Base-by-base conservation (phyloP, 345 rosid species). In the Citrus reticulata region DNA sequence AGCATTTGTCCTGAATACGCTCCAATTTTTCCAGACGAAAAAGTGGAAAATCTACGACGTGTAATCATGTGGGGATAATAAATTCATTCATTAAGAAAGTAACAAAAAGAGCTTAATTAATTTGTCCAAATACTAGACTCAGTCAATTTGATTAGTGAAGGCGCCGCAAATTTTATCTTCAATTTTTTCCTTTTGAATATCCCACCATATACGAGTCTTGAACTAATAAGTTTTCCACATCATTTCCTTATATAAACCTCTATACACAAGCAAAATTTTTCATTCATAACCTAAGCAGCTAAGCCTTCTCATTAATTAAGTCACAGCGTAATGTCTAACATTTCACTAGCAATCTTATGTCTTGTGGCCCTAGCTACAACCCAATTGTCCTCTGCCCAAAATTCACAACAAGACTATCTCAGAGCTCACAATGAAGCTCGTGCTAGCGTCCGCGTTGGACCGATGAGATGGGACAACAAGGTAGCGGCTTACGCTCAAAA, bases 381-480 rank as follows among this genome's bases (percentile, higher is more conserved):
- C 17, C 25, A 24, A 5, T 19, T 29, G 22, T 70, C 65, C 65
- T 22, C 7, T 32, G 65, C 89, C 32, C 89, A 86, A 51, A 81
- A 86, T 37, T 72, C 86, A 25, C 83, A 72, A 0, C 80, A 81
- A 63, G 89, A 84, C 80, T 88, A 81, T 70, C 75, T 91, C 32
- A 37, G 79, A 32, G 88, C 90, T 1, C 91, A 91, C 86, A 91
- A 89, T 35, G 75, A 57, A 2, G 91, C 91, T 40, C 87, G 93
- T 9, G 81, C 84, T 0, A 30, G 39, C 1, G 93, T 85, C 0
- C 82, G 76, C 27, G 90, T 89, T 22, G 82, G 75, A 2, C 88
- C 84, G 16, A 51, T 91, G 72, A 69, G 54, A 39, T 89, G 93
- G 94, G 87, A 91, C 81, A 19, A 62, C 22, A 62, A 29, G 16